A percentile compares a stretch with the other conserved stretches of the same genome.
These are phyloP conservation scores for Pigoraptor vietnamica DNA, from an alignment of 78 protist genomes.

Conservation along the genomic window DNA sequence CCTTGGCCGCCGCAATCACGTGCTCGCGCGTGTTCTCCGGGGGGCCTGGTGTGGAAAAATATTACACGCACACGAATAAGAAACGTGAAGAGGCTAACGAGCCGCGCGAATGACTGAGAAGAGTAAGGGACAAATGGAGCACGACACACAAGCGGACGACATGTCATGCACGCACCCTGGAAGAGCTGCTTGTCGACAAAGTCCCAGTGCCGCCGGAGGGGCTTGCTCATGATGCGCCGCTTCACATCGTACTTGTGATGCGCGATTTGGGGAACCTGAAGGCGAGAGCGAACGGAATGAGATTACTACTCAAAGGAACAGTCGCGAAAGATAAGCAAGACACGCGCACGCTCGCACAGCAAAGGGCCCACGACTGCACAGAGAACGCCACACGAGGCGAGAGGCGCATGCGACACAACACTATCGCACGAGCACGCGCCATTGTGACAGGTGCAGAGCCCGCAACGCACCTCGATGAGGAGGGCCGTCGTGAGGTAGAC, in stretches of 20 bases:
- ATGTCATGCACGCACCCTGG: constrained; percentile 2
- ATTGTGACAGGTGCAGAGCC: too few relatives aligned
- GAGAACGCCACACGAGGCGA: too few relatives aligned
- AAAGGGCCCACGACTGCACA: too few relatives aligned
- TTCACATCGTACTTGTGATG: background rate
- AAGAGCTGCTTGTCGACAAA: background rate
- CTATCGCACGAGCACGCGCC: too few relatives aligned
- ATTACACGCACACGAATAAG: background rate
- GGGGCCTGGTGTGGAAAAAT: constrained; percentile 56
- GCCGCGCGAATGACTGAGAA: too few relatives aligned
- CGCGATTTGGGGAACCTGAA: background rate
- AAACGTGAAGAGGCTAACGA: background rate
- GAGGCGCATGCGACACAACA: too few relatives aligned
- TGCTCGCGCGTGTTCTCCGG: constrained; percentile 85
- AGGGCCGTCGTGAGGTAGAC: constrained; percentile 79
- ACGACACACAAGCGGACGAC: constrained; percentile 1
- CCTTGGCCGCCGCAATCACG: constrained; percentile 65
- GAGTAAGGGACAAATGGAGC: too few relatives aligned
- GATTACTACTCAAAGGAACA: too few relatives aligned
- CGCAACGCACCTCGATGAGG: constrained; percentile 69
- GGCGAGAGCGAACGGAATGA: too few relatives aligned
- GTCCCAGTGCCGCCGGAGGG: constrained; percentile 49
- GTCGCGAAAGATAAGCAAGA: too few relatives aligned
- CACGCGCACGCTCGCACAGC: too few relatives aligned
- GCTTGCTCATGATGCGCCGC: constrained; percentile 43